These are phyloP conservation scores for Heteromeles arbutifolia DNA, from an alignment of 306 rosid species.

Conservation along the genomic window DNA sequence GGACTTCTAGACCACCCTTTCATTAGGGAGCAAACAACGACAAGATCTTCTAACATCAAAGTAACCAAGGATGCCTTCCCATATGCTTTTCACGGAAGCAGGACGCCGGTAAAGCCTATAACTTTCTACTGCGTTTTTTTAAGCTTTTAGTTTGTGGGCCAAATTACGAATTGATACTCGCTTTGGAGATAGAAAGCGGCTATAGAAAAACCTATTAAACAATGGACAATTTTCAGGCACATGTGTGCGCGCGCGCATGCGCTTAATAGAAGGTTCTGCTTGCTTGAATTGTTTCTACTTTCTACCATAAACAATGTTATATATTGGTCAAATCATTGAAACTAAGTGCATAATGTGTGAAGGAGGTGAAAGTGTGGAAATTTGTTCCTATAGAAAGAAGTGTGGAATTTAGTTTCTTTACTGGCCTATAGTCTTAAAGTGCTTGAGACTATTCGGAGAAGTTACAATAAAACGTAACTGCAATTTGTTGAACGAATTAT, in stretches of 20 bases:
- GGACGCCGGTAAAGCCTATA: conserved; percentile 65
- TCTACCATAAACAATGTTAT: not conserved
- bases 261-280: not conserved
- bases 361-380: not conserved
- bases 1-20: conserved; percentile 72
- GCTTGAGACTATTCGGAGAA: not conserved
- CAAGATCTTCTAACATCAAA: conserved; percentile 54
- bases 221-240: not conserved
- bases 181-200: no score
- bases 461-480: not conserved
- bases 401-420: not conserved
- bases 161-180: not conserved
- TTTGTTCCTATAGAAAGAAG: not conserved
- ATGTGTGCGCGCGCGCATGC: no score
- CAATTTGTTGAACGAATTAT: not conserved
- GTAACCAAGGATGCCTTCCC: conserved; percentile 66
- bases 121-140: not conserved
- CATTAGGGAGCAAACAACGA: conserved; percentile 67
- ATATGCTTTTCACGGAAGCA: conserved; percentile 69
- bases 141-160: not conserved
- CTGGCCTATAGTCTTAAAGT: not conserved
- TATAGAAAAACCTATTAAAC: not conserved
- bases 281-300: not conserved
- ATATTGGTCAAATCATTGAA: not conserved
- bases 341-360: not conserved